phyloP scores from a whole-genome alignment of 768 basidiomycete genomes.

The Ramaria sp. region DNA sequence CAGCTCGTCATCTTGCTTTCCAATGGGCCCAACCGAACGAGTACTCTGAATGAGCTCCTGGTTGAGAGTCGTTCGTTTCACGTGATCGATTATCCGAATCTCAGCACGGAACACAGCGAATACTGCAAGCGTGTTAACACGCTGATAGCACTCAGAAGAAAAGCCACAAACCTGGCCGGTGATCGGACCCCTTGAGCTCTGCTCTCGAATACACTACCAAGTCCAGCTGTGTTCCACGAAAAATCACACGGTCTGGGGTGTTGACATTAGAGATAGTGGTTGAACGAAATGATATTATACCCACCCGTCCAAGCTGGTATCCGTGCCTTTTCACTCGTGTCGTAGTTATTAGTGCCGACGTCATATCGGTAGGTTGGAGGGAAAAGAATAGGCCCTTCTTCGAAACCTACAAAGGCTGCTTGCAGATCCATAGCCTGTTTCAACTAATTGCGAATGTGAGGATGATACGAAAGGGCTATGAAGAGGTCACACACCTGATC shows the following conservation, averaged over 20 bases:
- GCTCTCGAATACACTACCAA: constrained; percentile 73
- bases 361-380: constrained; percentile 92
- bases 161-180: constrained; percentile 63
- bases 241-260: constrained; percentile 78
- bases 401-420: constrained; percentile 72
- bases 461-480: constrained; percentile 1
- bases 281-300: constrained; percentile 12
- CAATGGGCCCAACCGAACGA: constrained; percentile 49
- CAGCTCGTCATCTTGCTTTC: constrained; percentile 62
- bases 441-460: constrained; percentile 36
- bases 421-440: constrained; percentile 57
- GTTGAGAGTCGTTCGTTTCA: constrained; percentile 61
- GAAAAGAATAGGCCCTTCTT: constrained; percentile 88
- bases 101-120: constrained; percentile 74
- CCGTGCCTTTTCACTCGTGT: constrained; percentile 91
- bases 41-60: constrained; percentile 58
- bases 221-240: constrained; percentile 62
- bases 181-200: constrained; percentile 87
- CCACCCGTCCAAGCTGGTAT: constrained; percentile 96
- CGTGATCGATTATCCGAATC: constrained; percentile 68
- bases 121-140: constrained; percentile 33
- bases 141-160: neutral
- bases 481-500: constrained; percentile 63
- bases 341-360: constrained; percentile 73
- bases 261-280: constrained; percentile 10